phyloP scores from a whole-genome alignment of 345 rosid species.

The Boechera stricta region DNA sequence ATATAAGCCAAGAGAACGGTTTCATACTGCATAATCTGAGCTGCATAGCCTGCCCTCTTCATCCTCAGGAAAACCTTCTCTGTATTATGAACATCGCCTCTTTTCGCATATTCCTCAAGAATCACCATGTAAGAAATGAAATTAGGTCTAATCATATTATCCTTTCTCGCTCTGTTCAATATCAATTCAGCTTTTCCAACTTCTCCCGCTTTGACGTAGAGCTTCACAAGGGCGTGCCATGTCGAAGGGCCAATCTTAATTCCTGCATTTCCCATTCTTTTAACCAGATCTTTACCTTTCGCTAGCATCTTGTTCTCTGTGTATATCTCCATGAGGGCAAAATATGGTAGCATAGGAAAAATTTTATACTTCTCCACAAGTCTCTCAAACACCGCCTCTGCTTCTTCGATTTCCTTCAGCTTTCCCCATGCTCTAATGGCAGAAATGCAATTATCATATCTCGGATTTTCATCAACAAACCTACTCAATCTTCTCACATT shows the following conservation, averaged over 20 bases:
- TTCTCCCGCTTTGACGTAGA: constrained; percentile 75
- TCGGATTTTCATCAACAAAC: constrained; percentile 59
- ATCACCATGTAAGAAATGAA: constrained; percentile 61
- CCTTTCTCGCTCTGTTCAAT: constrained; percentile 61
- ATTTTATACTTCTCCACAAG: constrained; percentile 55
- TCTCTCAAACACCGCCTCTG: constrained; percentile 73
- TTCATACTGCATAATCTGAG: constrained; percentile 64
- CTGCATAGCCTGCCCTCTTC: constrained; percentile 66
- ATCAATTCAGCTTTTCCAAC: constrained; percentile 80
- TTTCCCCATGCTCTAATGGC: constrained; percentile 91
- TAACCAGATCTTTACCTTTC: constrained; percentile 75
- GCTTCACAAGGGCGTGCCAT: constrained; percentile 83
- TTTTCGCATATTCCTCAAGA: constrained; percentile 69
- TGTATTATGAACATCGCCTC: constrained; percentile 81
- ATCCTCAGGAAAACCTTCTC: constrained; percentile 81
- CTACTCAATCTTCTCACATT: constrained; percentile 83
- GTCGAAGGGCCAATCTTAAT: constrained; percentile 65
- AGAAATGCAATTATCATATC: constrained; percentile 55
- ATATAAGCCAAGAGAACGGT: constrained; percentile 59
- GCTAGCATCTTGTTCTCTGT: constrained; percentile 70
- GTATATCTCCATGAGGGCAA: constrained; percentile 71
- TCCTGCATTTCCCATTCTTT: constrained; percentile 67
- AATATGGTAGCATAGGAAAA: constrained; percentile 56
- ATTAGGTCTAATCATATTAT: constrained; percentile 63
- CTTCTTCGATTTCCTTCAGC: constrained; percentile 68